Evolutionary conservation across 805 yeast species (phyloP).

Genomic region (Zygosaccharomyces bailii): DNA sequence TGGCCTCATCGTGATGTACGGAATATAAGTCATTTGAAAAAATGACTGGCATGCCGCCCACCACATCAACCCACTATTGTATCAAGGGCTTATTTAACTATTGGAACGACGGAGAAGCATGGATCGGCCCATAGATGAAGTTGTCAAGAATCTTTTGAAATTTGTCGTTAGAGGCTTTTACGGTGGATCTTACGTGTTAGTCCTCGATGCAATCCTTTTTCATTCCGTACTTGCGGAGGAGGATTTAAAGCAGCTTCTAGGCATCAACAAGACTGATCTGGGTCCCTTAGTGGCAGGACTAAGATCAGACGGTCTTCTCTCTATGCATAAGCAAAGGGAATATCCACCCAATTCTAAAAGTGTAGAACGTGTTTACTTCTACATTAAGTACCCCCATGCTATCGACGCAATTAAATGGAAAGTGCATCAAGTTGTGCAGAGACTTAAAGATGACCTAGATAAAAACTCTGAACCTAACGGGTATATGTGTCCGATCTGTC

Average conservation of each 20-base stretch:
- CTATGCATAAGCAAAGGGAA: slow-evolving; percentile 68
- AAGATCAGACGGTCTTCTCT: slow-evolving; percentile 77
- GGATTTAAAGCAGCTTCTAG: slow-evolving; percentile 75
- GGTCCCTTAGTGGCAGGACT: slow-evolving; percentile 76
- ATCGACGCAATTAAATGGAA: slow-evolving; percentile 97
- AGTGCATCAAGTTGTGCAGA: slow-evolving; percentile 78
- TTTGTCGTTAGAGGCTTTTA: slow-evolving; percentile 86
- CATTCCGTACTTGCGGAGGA: slow-evolving; percentile 93
- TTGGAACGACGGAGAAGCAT: too few species aligned
- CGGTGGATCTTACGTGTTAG: slow-evolving; percentile 74
- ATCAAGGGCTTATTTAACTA: too few species aligned
- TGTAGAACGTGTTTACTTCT: slow-evolving; percentile 75
- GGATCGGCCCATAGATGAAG: slow-evolving; percentile 41
- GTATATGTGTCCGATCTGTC: slow-evolving; percentile 83
- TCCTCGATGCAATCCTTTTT: slow-evolving; percentile 79
- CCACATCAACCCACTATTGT: not conserved
- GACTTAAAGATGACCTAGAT: slow-evolving; percentile 76
- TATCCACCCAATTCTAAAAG: slow-evolving; percentile 62
- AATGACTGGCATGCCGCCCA: slow-evolving; percentile 1
- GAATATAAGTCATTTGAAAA: too few species aligned
- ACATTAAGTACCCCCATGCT: slow-evolving; percentile 86
- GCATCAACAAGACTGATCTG: slow-evolving; percentile 81
- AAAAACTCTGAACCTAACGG: slow-evolving; percentile 91
- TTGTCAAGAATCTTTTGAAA: slow-evolving; percentile 52
- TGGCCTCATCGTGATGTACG: too few species aligned